These are phyloP conservation scores for Luzula sylvatica DNA, from an alignment of 176 grass and related monocot species.

Conservation along the genomic window DNA sequence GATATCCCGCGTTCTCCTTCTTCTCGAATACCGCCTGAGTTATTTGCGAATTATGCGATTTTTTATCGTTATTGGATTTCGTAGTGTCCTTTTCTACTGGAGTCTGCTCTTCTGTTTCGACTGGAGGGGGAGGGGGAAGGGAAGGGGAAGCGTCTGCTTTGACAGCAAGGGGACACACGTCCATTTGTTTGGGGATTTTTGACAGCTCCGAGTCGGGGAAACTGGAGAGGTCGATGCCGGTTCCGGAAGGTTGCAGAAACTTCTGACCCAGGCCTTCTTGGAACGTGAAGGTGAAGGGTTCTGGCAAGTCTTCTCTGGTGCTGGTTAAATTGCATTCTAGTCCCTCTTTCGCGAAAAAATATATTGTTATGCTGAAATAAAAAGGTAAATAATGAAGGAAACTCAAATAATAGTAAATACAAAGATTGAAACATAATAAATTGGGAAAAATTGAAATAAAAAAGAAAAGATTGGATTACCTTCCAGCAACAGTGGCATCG, in stretches of 20 bases:
- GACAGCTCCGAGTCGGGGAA: conserved; percentile 65
- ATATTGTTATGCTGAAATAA: conserved; percentile 79
- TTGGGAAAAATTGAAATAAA: neutral
- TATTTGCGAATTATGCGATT: conserved; percentile 77
- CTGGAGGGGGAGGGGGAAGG: conserved; percentile 23
- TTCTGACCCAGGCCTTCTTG: conserved; percentile 88
- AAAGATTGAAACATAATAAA: too few relatives aligned
- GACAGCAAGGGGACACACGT: conserved; percentile 76
- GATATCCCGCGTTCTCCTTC: conserved; percentile 68
- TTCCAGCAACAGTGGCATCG: conserved; percentile 73
- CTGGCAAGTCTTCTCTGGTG: conserved; percentile 49
- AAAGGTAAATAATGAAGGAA: conserved; percentile 22
- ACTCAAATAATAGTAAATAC: conserved; percentile 9
- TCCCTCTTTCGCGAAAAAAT: conserved; percentile 93
- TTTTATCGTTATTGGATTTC: neutral
- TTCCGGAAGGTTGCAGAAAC: conserved; percentile 84
- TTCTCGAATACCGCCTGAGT: conserved; percentile 91
- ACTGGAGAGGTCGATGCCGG: conserved; percentile 67
- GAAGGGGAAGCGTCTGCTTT: conserved; percentile 76
- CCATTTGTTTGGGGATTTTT: conserved; percentile 40
- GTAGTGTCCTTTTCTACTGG: conserved; percentile 42
- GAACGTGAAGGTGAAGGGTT: conserved; percentile 71
- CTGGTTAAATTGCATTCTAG: conserved; percentile 52
- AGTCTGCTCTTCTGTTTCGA: neutral
- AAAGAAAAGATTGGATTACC: conserved; percentile 21